Evolutionary conservation across 2,329 filamentous ascomycete genomes (phyloP).

Genomic region (Penicillium sclerotiorum): DNA sequence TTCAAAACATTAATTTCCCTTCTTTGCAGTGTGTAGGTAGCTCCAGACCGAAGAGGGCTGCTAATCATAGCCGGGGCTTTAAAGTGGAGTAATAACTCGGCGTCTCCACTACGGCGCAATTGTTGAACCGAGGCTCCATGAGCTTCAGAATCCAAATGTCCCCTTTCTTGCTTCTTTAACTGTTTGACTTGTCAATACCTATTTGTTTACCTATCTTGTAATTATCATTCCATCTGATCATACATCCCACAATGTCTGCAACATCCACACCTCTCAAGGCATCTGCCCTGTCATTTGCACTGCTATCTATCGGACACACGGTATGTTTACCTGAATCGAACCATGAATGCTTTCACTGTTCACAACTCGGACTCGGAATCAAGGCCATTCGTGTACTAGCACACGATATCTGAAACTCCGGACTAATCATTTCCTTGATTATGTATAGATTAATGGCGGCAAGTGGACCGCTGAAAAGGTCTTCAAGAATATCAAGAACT

Average conservation of each 20-base stretch:
- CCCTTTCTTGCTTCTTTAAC: background rate
- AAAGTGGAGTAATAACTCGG: slow-evolving; percentile 3
- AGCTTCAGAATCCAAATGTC: background rate
- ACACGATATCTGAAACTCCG: no score
- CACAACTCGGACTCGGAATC: background rate
- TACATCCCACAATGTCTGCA: slow-evolving; percentile 3
- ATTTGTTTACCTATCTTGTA: background rate
- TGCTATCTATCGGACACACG: slow-evolving; percentile 30
- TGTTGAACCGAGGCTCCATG: slow-evolving; percentile 7
- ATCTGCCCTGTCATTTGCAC: slow-evolving; percentile 20
- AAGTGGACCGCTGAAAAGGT: slow-evolving; percentile 28
- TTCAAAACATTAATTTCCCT: no score
- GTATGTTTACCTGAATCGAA: slow-evolving; percentile 14
- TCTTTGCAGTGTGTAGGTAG: no score
- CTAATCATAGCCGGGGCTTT: no score
- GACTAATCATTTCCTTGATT: background rate
- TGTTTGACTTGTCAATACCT: background rate
- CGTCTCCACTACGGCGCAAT: slow-evolving; percentile 8
- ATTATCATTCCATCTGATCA: background rate
- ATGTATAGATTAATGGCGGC: slow-evolving; percentile 22
- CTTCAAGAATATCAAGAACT: slow-evolving; percentile 26
- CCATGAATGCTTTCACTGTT: background rate
- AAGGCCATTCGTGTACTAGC: background rate
- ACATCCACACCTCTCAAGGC: slow-evolving; percentile 18
- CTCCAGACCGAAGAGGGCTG: no score